phyloP scores from a whole-genome alignment of 345 rosid species.

The Citrus trifoliata region DNA sequence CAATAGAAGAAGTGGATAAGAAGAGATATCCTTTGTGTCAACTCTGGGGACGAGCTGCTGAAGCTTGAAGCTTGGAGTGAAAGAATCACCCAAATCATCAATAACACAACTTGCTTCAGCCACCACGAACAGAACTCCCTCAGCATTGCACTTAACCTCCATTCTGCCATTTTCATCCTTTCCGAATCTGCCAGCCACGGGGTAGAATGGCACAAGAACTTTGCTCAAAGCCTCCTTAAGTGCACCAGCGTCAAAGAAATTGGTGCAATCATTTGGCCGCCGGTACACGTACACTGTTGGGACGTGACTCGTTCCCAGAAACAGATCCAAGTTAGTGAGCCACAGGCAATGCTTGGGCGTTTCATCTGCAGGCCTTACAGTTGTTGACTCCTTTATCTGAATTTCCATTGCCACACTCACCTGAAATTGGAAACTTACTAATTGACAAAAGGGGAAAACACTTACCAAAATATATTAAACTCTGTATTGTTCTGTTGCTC shows the following conservation, averaged over 20 bases:
- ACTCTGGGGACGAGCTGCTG: background rate
- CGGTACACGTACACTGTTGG: too few relatives aligned
- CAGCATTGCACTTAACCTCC: background rate
- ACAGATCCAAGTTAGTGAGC: too few relatives aligned
- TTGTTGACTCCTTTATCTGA: too few relatives aligned
- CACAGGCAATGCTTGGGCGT: too few relatives aligned
- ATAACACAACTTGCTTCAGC: background rate
- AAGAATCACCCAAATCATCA: background rate
- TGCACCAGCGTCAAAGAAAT: background rate
- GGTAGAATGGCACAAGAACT: background rate
- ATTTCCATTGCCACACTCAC: too few relatives aligned
- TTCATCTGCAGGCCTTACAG: too few relatives aligned
- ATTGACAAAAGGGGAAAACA: too few relatives aligned
- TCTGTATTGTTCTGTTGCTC: too few relatives aligned
- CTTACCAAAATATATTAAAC: too few relatives aligned
- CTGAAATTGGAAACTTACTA: too few relatives aligned
- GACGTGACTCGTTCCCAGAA: too few relatives aligned
- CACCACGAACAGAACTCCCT: background rate
- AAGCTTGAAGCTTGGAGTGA: background rate
- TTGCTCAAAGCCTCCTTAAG: background rate
- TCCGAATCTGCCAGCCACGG: background rate
- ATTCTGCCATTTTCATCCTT: background rate
- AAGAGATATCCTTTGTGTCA: background rate
- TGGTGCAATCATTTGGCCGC: background rate
- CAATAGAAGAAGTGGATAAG: background rate